Evolutionary conservation across 2,329 filamentous ascomycete species (phyloP), one percentile per base, ranked within the genome.

Genomic region (Coniella lustricola): DNA sequence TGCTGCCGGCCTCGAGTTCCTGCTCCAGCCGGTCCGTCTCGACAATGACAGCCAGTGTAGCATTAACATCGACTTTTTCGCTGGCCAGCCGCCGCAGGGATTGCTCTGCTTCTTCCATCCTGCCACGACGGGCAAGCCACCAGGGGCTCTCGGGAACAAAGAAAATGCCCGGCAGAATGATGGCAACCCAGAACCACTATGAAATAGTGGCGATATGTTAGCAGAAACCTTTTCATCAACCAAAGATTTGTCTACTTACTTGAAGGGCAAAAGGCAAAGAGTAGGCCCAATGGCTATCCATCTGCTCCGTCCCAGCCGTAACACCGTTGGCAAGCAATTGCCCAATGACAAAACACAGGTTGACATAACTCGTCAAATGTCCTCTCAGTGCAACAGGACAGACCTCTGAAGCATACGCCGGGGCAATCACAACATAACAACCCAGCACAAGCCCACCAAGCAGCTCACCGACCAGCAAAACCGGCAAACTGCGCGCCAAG

Each of bases 291-390:
- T 75, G 63, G 39, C 64, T 66, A 13, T 61, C 52, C 9, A 72
- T 56, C 17, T 60, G 61, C 36, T 65, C 61, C 0, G 71, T 68
- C 2, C 67, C 69, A 2, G 69, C 67, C 1, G 71, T 73, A 32
- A 74, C 66, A 5, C 67, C 68, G 48, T 73, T 73, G 4, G 66
- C 77, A 2, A 82, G 65, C 4, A 83, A 68, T 57, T 82, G 79
- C 1, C 79, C 79, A 16, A 78, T 78, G 36, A 81, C 78, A 62
- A 81, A 83, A 57, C 77, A 81, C 33, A 82, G 64, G 56, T 82
- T 82, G 49, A 81, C 74, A 49, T 75, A 82, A 31, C 74, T 74
- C 1, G 79, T 82, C 18, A 82, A 63, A 38, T 77, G 70, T 22
- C 75, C 76, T 22, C 80, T 71, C 34, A 84, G 69, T 1, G 73